Conservation (phyloP, 345 rosid genomes). For the Ricinus communis region DNA sequence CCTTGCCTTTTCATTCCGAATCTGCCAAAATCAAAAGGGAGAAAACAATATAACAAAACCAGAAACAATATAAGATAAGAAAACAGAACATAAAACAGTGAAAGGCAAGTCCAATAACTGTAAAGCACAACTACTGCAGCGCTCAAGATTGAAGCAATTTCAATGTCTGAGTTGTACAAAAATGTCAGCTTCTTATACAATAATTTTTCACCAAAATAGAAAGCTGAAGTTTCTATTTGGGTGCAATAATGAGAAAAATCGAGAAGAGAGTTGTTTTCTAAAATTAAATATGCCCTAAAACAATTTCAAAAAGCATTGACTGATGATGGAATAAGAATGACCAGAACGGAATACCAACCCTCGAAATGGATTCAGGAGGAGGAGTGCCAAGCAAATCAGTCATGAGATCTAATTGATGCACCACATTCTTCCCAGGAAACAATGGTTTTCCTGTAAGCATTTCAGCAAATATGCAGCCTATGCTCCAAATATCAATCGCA, state of each 20-base stretch:
- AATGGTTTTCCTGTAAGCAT: conserved; percentile 91
- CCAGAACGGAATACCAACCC: conserved; percentile 47
- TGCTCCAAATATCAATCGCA: conserved; percentile 96
- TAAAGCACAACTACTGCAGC: conserved; percentile 1
- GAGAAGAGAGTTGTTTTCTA: not conserved
- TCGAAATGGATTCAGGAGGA: conserved; percentile 63
- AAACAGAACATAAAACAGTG: conserved; percentile 5
- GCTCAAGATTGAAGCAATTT: not conserved
- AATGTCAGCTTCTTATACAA: not conserved
- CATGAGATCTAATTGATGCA: conserved; percentile 94
- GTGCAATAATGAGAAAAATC: not conserved
- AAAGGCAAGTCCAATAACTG: not conserved
- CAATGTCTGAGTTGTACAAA: not conserved
- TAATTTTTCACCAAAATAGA: too few species aligned
- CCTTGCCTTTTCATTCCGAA: conserved; percentile 95
- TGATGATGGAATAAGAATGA: conserved; percentile 7
- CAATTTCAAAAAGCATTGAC: conserved; percentile 4
- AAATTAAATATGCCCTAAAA: not conserved
- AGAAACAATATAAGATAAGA: conserved; percentile 4
- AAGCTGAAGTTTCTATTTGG: not conserved
- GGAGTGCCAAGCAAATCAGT: conserved; percentile 97
- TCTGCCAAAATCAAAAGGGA: conserved; percentile 46
- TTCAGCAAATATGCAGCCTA: conserved; percentile 98
- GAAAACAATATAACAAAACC: not conserved
- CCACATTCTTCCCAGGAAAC: conserved; percentile 97